A percentile compares a stretch with the other conserved stretches of the same genome.
Conservation (phyloP, 73 alveolate species). For the Breviolum minutum region DNA sequence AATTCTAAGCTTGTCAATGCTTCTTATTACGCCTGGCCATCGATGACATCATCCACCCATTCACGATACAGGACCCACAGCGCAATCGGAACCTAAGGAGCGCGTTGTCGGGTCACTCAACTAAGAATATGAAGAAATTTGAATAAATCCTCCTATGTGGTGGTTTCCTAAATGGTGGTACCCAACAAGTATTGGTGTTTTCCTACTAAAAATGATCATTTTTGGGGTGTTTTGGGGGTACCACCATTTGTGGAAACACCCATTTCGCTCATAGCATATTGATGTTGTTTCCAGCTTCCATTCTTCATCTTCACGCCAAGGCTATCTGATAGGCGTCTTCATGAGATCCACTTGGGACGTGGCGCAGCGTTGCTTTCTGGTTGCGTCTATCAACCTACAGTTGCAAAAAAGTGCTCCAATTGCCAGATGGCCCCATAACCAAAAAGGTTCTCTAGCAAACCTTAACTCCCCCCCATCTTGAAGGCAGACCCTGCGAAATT, state of each 20-base stretch:
- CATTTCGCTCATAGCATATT: neutral
- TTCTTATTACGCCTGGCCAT: constrained; percentile 34
- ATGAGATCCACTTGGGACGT: neutral
- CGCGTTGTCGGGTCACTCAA: neutral
- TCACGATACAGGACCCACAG: constrained; percentile 77
- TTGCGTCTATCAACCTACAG: constrained; percentile 9
- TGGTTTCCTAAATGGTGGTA: neutral
- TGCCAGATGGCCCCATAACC: too few species aligned
- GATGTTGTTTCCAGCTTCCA: neutral
- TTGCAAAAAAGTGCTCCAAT: neutral
- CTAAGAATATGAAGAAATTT: neutral
- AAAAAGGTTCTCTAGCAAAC: too few species aligned
- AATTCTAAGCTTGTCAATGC: neutral
- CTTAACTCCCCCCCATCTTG: too few species aligned
- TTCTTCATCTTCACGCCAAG: neutral
- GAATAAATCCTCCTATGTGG: neutral
- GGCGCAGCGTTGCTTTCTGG: constrained; percentile 22
- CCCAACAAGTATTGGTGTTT: too few species aligned
- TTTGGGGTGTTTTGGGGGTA: too few species aligned
- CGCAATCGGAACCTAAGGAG: constrained; percentile 17
- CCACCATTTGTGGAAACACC: neutral
- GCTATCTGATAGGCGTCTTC: too few species aligned
- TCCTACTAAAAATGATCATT: too few species aligned
- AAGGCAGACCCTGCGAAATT: too few species aligned
- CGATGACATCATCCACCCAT: constrained; percentile 84